A percentile compares a stretch with the other conserved stretches of the same genome.
Conservation (phyloP, 768 basidiomycete species). For the Jaapia argillacea region DNA sequence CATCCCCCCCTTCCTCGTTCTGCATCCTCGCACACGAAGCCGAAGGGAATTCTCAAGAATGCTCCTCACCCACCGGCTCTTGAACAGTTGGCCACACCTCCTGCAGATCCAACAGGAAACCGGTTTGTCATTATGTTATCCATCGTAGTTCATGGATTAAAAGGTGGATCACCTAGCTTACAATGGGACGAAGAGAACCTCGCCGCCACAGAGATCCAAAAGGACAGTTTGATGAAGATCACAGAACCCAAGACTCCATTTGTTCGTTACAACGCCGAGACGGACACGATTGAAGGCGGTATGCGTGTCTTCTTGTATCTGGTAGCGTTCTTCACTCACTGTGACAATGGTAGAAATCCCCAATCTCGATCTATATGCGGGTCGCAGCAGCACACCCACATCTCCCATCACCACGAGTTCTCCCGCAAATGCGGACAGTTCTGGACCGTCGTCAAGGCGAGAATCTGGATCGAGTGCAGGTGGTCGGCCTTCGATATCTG, state of each 20-base stretch:
- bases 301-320: constrained; percentile 13
- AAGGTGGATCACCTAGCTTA: constrained; percentile 32
- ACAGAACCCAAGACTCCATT: constrained; percentile 97
- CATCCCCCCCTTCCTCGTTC: constrained; percentile 45
- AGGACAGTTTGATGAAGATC: constrained; percentile 97
- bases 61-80: constrained; percentile 43
- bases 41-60: constrained; percentile 88
- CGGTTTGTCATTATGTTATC: constrained; percentile 15
- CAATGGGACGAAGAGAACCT: constrained; percentile 97
- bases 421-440: constrained; percentile 49
- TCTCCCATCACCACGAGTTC: constrained; percentile 34
- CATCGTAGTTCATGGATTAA: background rate
- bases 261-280: constrained; percentile 82
- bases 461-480: constrained; percentile 64
- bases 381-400: constrained; percentile 27
- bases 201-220: constrained; percentile 85
- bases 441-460: constrained; percentile 63
- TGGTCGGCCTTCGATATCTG: constrained; percentile 39
- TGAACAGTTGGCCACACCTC: constrained; percentile 66
- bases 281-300: constrained; percentile 84
- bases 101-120: constrained; percentile 39
- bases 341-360: constrained; percentile 68
- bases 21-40: constrained; percentile 51
- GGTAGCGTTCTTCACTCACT: background rate
- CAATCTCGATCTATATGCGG: constrained; percentile 49